These are phyloP conservation scores for Ceratobasidium sp. DNA, from an alignment of 1,284 basidiomycete species.

Conservation along the genomic window DNA sequence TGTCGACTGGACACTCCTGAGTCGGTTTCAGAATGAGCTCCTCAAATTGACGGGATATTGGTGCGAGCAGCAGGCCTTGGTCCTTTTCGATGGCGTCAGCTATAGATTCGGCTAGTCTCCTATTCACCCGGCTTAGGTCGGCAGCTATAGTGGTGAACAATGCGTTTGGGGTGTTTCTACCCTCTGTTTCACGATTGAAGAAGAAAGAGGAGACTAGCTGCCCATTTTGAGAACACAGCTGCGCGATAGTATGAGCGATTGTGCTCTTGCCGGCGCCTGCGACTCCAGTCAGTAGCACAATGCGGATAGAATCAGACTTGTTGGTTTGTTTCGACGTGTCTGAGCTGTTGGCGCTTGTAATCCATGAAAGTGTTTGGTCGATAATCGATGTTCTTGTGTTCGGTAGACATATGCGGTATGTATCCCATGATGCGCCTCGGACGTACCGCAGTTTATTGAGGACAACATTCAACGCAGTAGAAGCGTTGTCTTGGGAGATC, in stretches of 20 bases:
- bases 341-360: not conserved
- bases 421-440: constrained; percentile 19
- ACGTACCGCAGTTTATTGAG: not conserved
- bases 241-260: constrained; percentile 52
- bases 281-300: constrained; percentile 50
- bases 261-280: constrained; percentile 53
- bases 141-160: constrained; percentile 7
- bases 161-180: not conserved
- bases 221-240: constrained; percentile 42
- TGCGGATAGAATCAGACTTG: not conserved
- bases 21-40: not conserved
- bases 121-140: not conserved
- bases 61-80: not conserved
- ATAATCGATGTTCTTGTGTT: not conserved
- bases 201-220: constrained; percentile 48
- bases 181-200: constrained; percentile 3
- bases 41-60: constrained; percentile 11
- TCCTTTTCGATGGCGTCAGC: not conserved
- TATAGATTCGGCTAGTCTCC: not conserved
- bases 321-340: not conserved
- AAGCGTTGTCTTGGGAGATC: not conserved
- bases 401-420: not conserved
- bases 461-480: not conserved
- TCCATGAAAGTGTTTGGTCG: constrained; percentile 2
- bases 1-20: not conserved